Evolutionary conservation across 2,329 filamentous ascomycete genomes (phyloP).

Genomic region (Hortaea sp.): DNA sequence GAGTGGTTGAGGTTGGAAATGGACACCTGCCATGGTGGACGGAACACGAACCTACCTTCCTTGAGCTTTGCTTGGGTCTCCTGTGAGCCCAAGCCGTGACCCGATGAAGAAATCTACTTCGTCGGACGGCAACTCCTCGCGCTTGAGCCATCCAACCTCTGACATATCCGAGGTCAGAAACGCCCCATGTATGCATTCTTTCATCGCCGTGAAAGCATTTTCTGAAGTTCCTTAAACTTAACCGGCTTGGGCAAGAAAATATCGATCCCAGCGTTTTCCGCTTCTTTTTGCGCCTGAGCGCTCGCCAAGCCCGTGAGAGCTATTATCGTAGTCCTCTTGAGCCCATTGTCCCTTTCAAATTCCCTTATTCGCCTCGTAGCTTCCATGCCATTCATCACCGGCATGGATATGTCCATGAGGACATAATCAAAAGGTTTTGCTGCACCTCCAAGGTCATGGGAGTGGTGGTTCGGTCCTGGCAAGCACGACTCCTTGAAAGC

Average conservation of each 20-base stretch:
- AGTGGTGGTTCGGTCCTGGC: slow-evolving; percentile 12
- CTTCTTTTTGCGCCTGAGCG: slow-evolving; percentile 15
- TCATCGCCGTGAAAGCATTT: slow-evolving; percentile 6
- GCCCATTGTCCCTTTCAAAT: neutral
- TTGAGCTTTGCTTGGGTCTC: too few species aligned
- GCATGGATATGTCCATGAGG: slow-evolving; percentile 37
- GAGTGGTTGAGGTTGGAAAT: too few species aligned
- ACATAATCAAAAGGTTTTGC: slow-evolving; percentile 18
- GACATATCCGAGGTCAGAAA: neutral
- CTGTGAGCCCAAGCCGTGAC: too few species aligned
- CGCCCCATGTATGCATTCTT: neutral
- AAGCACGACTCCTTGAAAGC: slow-evolving; percentile 1
- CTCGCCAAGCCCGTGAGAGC: slow-evolving; percentile 24
- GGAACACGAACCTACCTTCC: too few species aligned
- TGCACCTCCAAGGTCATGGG: slow-evolving; percentile 33
- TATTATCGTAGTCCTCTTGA: slow-evolving; percentile 11
- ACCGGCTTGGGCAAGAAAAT: slow-evolving; percentile 26
- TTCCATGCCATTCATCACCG: slow-evolving; percentile 25
- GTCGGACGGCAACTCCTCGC: too few species aligned
- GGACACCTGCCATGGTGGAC: too few species aligned
- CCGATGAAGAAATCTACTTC: too few species aligned
- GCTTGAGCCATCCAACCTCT: too few species aligned
- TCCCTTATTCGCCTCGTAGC: slow-evolving; percentile 21
- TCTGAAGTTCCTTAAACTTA: slow-evolving; percentile 15
- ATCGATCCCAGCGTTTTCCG: slow-evolving; percentile 21